Evolutionary conservation across 176 grass and related monocot species (phyloP).

Genomic region (Eremochloa ophiuroides): DNA sequence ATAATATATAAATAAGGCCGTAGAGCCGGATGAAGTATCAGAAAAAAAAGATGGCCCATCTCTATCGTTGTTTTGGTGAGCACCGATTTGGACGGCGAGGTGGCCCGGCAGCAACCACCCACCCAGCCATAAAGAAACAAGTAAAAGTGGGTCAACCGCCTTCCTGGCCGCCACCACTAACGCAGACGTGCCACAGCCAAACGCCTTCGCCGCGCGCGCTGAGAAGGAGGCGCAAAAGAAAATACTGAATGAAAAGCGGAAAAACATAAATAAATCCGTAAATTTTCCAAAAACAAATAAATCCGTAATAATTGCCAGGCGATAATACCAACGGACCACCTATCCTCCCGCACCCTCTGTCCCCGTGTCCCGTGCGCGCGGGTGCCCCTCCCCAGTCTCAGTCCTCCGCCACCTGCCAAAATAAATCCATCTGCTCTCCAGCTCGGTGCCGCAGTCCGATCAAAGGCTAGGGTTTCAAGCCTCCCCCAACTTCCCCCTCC

Average conservation of each 20-base stretch:
- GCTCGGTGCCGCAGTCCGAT: neutral
- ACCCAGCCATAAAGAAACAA: neutral
- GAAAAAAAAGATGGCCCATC: neutral
- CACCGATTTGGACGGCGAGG: neutral
- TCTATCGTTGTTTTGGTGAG: neutral
- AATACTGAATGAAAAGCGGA: neutral
- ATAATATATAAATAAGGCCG: too few species aligned
- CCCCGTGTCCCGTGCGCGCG: neutral
- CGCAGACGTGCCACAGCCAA: slow-evolving; percentile 15
- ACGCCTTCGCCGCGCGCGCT: neutral
- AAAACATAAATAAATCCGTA: too few species aligned
- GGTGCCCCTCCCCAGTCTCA: neutral
- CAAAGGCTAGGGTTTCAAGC: slow-evolving; percentile 41
- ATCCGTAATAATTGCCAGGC: slow-evolving; percentile 8
- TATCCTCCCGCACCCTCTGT: neutral
- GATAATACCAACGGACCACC: neutral
- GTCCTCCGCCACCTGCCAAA: slow-evolving; percentile 18
- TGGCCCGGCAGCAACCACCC: neutral
- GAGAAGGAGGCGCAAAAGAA: neutral
- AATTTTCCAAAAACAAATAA: too few species aligned
- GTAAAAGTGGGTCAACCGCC: neutral
- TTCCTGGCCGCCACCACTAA: neutral
- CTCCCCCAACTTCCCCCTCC: neutral
- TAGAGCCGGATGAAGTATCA: too few species aligned
- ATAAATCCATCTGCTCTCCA: slow-evolving; percentile 11